Evolutionary conservation across 2,329 filamentous ascomycete genomes (phyloP).

Genomic region (Neopestalotiopsis rosae): DNA sequence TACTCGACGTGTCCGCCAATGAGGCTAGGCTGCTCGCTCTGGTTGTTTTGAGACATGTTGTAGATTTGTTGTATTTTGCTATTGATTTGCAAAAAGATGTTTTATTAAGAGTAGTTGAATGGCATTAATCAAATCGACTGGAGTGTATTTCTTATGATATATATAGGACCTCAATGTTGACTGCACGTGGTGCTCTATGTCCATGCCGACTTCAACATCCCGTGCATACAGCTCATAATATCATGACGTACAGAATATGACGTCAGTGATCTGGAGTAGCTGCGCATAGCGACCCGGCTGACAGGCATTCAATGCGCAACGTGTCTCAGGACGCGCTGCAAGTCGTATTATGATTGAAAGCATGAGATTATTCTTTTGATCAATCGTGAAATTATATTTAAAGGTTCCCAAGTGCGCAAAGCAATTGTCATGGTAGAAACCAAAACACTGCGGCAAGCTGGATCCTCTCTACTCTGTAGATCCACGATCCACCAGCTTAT

Average conservation of each 20-base stretch:
- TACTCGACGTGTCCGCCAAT: conserved; percentile 70
- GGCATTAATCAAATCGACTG: background rate
- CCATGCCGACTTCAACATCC: background rate
- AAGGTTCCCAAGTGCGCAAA: too few species aligned
- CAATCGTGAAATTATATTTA: background rate
- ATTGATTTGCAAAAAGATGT: background rate
- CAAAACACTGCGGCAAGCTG: too few species aligned
- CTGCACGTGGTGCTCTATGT: background rate
- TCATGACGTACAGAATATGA: conserved; percentile 6
- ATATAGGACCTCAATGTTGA: background rate
- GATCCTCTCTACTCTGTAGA: too few species aligned
- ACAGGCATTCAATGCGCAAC: background rate
- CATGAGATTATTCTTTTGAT: background rate
- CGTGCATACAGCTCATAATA: background rate
- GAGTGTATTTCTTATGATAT: background rate
- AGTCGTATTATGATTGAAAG: background rate
- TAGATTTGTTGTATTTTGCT: background rate
- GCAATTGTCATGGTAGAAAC: too few species aligned
- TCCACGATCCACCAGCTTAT: too few species aligned
- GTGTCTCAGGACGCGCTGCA: background rate
- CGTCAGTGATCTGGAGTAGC: conserved; percentile 5
- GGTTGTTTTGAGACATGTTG: conserved; percentile 36
- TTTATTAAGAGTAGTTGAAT: background rate
- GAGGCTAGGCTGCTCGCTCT: conserved; percentile 59
- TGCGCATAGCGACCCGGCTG: background rate